Evolutionary conservation across 306 rosid genomes (phyloP).

Genomic region (Canavalia gladiata): DNA sequence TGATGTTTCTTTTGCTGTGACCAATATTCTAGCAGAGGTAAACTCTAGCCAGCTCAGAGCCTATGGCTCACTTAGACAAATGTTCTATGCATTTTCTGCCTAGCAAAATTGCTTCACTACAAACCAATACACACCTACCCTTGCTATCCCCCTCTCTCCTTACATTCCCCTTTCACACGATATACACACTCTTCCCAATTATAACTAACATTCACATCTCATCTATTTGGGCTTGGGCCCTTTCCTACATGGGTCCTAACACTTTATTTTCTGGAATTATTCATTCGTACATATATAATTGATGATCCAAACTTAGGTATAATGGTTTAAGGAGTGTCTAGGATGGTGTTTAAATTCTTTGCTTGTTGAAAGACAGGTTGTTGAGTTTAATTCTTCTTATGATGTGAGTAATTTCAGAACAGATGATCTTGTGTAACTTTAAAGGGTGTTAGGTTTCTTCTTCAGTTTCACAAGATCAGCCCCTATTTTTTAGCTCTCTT

Average conservation of each 20-base stretch:
- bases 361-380: slow-evolving; percentile 18
- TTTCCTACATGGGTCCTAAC: too few relatives aligned
- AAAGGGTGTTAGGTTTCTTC: slow-evolving; percentile 10
- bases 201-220: too few relatives aligned
- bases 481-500: background rate
- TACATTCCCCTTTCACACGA: too few relatives aligned
- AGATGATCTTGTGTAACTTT: background rate
- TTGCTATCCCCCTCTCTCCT: too few relatives aligned
- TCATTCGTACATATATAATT: background rate
- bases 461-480: background rate
- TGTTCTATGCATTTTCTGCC: too few relatives aligned
- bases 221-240: too few relatives aligned
- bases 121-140: too few relatives aligned
- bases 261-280: slow-evolving; percentile 1
- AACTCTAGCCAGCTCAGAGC: too few relatives aligned
- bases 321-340: background rate
- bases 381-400: background rate
- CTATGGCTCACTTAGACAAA: too few relatives aligned
- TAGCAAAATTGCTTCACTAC: too few relatives aligned
- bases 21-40: too few relatives aligned
- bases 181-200: too few relatives aligned
- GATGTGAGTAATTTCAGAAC: background rate
- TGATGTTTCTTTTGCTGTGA: slow-evolving; percentile 8
- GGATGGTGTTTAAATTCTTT: slow-evolving; percentile 2
- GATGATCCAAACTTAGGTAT: background rate